Percentiles rank a stretch among this genome's conserved stretches.
Evolutionary conservation across 345 rosid genomes (phyloP).

Genomic region (Alliaria petiolata): DNA sequence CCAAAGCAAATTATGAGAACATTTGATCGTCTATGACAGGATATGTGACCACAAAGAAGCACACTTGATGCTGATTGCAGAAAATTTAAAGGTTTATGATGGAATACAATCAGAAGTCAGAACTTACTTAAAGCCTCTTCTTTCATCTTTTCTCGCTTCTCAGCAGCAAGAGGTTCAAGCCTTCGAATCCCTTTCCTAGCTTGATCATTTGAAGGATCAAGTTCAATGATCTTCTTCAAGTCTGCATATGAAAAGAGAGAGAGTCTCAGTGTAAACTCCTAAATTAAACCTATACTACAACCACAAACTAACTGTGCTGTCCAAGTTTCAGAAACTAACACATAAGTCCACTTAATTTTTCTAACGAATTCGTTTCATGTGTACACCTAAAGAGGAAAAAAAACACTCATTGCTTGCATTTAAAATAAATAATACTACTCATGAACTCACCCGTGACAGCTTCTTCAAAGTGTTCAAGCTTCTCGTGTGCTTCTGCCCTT

Average conservation of each 20-base stretch:
- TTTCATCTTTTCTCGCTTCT: conserved; percentile 93
- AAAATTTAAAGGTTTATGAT: not conserved
- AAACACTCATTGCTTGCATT: not conserved
- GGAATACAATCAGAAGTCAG: not conserved
- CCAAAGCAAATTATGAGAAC: not conserved
- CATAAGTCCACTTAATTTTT: not conserved
- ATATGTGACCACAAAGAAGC: conserved; percentile 1
- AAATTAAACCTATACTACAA: not conserved
- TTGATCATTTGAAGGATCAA: conserved; percentile 77
- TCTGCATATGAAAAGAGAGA: conserved; percentile 40
- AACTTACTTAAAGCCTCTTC: conserved; percentile 93
- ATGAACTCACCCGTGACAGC: conserved; percentile 65
- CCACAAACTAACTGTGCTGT: not conserved
- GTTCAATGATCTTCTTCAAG: conserved; percentile 76
- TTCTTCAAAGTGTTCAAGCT: conserved; percentile 84
- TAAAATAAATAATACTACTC: not conserved
- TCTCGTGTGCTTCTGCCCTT: conserved; percentile 90
- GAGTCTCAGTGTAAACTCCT: not conserved
- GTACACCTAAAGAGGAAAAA: not conserved
- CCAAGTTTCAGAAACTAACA: not conserved
- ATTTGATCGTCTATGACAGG: not conserved
- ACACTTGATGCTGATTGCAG: not conserved
- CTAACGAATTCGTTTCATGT: not conserved
- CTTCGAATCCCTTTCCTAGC: conserved; percentile 60
- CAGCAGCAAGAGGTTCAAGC: conserved; percentile 86